Evolutionary conservation across 129 eudicot genomes (phyloP).

Genomic region (Arctium lappa): DNA sequence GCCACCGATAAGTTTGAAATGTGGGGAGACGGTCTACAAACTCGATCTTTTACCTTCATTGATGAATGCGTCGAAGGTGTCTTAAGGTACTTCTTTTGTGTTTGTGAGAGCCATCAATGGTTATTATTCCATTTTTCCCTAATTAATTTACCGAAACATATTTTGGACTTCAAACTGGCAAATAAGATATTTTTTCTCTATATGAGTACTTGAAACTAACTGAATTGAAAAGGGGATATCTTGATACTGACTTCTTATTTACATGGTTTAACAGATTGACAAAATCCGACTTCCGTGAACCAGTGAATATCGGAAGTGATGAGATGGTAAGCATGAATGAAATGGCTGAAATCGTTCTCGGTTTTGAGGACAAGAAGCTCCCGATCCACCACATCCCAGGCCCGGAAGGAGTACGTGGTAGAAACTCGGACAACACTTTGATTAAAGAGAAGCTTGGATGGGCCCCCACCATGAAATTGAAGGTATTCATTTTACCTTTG

Average conservation of each 20-base stretch:
- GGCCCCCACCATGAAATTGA: conserved; percentile 92
- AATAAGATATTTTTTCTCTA: not conserved
- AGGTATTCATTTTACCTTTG: conserved; percentile 41
- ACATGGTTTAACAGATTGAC: conserved; percentile 53
- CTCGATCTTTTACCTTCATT: conserved; percentile 97
- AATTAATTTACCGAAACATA: not conserved
- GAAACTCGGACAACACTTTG: conserved; percentile 94
- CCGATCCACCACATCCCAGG: conserved; percentile 98
- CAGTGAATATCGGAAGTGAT: conserved; percentile 95
- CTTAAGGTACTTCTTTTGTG: conserved; percentile 49
- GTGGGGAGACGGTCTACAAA: conserved; percentile 99
- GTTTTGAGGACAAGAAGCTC: conserved; percentile 83
- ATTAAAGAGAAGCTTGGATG: conserved; percentile 96
- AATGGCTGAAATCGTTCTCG: conserved; percentile 90
- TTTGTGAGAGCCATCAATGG: not conserved
- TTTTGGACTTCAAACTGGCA: not conserved
- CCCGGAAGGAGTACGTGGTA: conserved; percentile 98
- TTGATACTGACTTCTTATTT: not conserved
- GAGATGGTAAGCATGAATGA: conserved; percentile 99
- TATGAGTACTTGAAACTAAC: not conserved
- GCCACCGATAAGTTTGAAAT: conserved; percentile 91
- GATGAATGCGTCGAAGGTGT: conserved; percentile 99
- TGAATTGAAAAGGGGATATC: not conserved
- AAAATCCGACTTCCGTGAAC: conserved; percentile 90
- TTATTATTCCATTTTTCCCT: not conserved